Evolutionary conservation across 345 rosid species (phyloP), one percentile per base, ranked within the genome.

Genomic region (Citropsis articulata): DNA sequence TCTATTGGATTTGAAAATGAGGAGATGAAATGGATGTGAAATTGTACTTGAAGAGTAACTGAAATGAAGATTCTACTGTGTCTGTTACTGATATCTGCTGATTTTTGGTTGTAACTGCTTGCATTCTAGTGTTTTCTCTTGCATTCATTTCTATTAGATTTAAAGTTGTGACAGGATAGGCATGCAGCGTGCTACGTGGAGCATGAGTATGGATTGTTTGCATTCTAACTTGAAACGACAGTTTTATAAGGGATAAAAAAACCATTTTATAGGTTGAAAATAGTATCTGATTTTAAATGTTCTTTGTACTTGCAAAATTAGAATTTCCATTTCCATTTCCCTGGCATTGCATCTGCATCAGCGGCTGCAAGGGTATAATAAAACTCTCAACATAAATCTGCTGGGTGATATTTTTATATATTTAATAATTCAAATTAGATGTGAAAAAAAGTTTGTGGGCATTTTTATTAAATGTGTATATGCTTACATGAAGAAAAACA

Each of bases 311-410:
- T 28, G 68, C 69, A 27, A 42, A 42, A 75, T 30, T 48, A 50
- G 18, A 64, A 42, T 75, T 64, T 67, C 13, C 9, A 42, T 75
- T 75, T 64, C 27, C 48, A 28, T 75, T 75, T 64, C 27, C 62
- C 12, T 28, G 18, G 38, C 60, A 2, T 70, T 50, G 50, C 50
- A 53, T 16, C 21, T 50, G 56, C 55, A 14, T 14, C 55, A 13
- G 55, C 55, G 14, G 9, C 55, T 13, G 25, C 25, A 50, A 28
- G 38, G 33, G 40, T 2, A 50, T n/a, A 70, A 28, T 12, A 19
- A 6, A 66, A 4, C 27, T 35, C 21, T 33, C 40, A 18, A 6
- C 19, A 18, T 33, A 33, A 65, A 65, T 33, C 69, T 31, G 33
- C 42, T 18, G 0, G 42, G n/a, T 65, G 36, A 18, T 31, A 19